phyloP scores from a whole-genome alignment of 192 early-diverging fungal species.

The Haplosporangium gracile region DNA sequence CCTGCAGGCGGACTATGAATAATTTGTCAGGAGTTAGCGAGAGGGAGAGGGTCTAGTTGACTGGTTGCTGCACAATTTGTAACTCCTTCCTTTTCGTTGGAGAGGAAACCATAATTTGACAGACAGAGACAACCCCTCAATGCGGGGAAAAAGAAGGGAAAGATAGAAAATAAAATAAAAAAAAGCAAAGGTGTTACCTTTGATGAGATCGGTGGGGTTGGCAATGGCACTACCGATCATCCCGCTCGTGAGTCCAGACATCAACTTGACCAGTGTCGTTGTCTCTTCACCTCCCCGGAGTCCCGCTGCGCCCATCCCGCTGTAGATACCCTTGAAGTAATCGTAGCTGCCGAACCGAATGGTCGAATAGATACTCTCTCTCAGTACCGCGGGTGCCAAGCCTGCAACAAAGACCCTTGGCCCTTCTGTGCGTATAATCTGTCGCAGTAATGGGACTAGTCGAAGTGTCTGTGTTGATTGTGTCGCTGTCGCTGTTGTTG shows the following conservation, averaged over 20 bases:
- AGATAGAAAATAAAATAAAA: not conserved
- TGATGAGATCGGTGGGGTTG: constrained; percentile 59
- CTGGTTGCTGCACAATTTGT: not conserved
- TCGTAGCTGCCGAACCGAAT: constrained; percentile 58
- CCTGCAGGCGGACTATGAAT: constrained; percentile 50
- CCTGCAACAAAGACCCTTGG: constrained; percentile 48
- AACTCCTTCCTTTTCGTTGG: not conserved
- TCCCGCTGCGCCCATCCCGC: constrained; percentile 28
- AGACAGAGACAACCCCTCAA: constrained; percentile 3
- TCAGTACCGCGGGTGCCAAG: constrained; percentile 40
- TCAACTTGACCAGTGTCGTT: constrained; percentile 32
- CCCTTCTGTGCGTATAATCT: constrained; percentile 44
- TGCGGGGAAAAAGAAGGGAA: not conserved
- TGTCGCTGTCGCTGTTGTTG: not conserved
- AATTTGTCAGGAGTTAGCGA: not conserved
- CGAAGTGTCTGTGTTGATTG: constrained; percentile 16
- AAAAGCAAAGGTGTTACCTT: constrained; percentile 21
- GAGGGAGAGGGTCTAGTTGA: not conserved
- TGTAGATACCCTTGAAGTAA: constrained; percentile 47
- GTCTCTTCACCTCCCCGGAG: constrained; percentile 36
- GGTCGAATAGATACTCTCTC: constrained; percentile 56
- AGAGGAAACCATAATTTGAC: not conserved
- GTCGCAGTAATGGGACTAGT: constrained; percentile 32
- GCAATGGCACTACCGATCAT: constrained; percentile 55
- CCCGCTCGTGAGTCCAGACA: constrained; percentile 51